Percentiles rank a stretch among this genome's conserved stretches.
Conservation (phyloP, 208 protist species). For the Trypanosoma rangeli region DNA sequence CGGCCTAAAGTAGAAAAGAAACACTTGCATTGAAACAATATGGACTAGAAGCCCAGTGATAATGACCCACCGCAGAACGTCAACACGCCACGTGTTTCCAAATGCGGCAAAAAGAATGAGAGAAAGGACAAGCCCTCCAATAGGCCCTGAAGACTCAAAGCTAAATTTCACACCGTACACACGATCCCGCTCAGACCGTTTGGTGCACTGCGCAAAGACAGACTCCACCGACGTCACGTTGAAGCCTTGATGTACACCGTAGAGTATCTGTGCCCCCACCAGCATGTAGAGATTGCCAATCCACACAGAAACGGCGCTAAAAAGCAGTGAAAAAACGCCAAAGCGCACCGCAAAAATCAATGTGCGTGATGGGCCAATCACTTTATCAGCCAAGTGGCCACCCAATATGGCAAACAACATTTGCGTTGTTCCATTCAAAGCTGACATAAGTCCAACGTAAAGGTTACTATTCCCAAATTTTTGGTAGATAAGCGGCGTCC, state of each 20-base stretch:
- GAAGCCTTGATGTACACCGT: constrained; percentile 66
- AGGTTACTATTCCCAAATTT: constrained; percentile 56
- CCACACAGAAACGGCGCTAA: constrained; percentile 44
- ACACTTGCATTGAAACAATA: constrained; percentile 49
- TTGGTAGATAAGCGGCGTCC: constrained; percentile 63
- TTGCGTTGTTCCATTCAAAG: constrained; percentile 60
- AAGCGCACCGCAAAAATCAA: constrained; percentile 47
- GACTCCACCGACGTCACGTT: constrained; percentile 65
- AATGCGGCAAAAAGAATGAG: constrained; percentile 48
- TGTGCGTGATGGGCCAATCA: constrained; percentile 52
- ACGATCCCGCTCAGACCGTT: constrained; percentile 53
- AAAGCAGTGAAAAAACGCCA: constrained; percentile 42
- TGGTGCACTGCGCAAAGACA: constrained; percentile 68
- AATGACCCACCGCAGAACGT: constrained; percentile 55
- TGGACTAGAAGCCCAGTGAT: constrained; percentile 49
- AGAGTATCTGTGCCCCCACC: constrained; percentile 52
- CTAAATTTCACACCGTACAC: constrained; percentile 77
- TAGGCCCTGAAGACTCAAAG: constrained; percentile 54
- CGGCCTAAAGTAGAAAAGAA: constrained; percentile 46
- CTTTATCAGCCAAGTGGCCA: constrained; percentile 55
- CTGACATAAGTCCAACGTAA: constrained; percentile 62
- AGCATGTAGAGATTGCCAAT: constrained; percentile 33
- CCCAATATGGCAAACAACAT: constrained; percentile 45
- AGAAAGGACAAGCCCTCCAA: constrained; percentile 48
- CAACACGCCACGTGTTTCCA: constrained; percentile 48